Evolutionary conservation across 768 basidiomycete species (phyloP).

Genomic region (Amanita muscaria): DNA sequence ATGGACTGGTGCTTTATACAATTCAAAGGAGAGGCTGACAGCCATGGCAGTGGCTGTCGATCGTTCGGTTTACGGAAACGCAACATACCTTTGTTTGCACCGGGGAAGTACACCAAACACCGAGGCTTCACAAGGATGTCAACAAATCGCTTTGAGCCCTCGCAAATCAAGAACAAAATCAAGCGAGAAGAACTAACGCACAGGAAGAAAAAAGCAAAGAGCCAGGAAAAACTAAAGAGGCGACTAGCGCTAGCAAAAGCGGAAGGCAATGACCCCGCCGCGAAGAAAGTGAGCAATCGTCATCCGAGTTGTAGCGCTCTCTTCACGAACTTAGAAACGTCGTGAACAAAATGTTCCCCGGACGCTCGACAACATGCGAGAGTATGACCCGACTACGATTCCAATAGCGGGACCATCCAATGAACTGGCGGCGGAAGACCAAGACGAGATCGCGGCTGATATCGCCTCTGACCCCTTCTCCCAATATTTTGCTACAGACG

Average conservation of each 20-base stretch:
- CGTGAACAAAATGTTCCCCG: slow-evolving; percentile 77
- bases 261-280: slow-evolving; percentile 66
- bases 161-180: slow-evolving; percentile 76
- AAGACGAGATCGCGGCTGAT: slow-evolving; percentile 56
- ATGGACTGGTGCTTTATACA: too few relatives aligned
- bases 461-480: slow-evolving; percentile 72
- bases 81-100: too few relatives aligned
- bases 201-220: slow-evolving; percentile 71
- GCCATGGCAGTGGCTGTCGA: too few relatives aligned
- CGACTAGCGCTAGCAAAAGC: slow-evolving; percentile 70
- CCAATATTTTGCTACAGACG: slow-evolving; percentile 61
- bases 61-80: too few relatives aligned
- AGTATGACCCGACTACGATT: slow-evolving; percentile 62
- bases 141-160: slow-evolving; percentile 49
- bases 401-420: slow-evolving; percentile 46
- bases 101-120: neutral
- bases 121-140: slow-evolving; percentile 32
- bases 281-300: slow-evolving; percentile 55
- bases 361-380: slow-evolving; percentile 90
- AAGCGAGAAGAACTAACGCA: slow-evolving; percentile 73
- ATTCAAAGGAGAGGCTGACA: too few relatives aligned
- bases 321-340: slow-evolving; percentile 49
- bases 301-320: neutral
- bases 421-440: slow-evolving; percentile 23
- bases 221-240: slow-evolving; percentile 71